Evolutionary conservation across 805 yeast species (phyloP).

Genomic region (Yamadazyma sp.): DNA sequence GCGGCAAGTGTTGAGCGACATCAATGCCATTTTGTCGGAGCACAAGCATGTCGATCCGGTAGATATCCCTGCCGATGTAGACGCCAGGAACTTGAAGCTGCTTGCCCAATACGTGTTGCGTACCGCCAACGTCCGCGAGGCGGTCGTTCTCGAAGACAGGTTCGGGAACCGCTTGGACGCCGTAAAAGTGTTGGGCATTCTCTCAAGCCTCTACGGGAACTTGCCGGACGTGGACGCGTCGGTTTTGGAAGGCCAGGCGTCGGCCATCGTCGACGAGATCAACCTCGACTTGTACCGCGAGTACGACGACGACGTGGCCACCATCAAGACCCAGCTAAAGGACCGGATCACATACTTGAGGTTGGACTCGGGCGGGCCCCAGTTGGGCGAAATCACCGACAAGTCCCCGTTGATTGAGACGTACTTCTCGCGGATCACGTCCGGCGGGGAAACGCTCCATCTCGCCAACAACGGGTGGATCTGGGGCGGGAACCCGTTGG

Average conservation of each 20-base stretch:
- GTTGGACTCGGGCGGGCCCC: constrained; percentile 80
- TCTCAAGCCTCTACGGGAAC: constrained; percentile 29
- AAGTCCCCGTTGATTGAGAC: constrained; percentile 72
- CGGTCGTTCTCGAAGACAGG: constrained; percentile 50
- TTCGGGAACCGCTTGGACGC: constrained; percentile 55
- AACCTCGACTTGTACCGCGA: constrained; percentile 69
- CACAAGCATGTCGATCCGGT: constrained; percentile 26
- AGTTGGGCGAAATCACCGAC: constrained; percentile 57
- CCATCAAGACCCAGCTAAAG: constrained; percentile 65
- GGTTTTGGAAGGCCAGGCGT: constrained; percentile 37
- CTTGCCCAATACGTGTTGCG: constrained; percentile 51
- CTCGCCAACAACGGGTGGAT: constrained; percentile 98
- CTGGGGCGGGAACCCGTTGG: constrained; percentile 93
- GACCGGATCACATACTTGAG: constrained; percentile 78
- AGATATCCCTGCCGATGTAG: constrained; percentile 44
- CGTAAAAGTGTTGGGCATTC: constrained; percentile 50
- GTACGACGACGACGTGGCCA: constrained; percentile 71
- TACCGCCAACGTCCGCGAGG: constrained; percentile 37
- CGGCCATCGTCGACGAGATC: constrained; percentile 67
- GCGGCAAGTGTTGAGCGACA: constrained; percentile 33
- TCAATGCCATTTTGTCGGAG: constrained; percentile 39
- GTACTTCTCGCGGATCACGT: constrained; percentile 75
- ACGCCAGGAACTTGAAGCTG: constrained; percentile 35
- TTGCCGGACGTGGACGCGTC: constrained; percentile 23
- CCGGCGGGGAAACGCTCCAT: constrained; percentile 58